Conservation (phyloP, 352 stramenopile genomes). For the Pythium apleroticum region DNA sequence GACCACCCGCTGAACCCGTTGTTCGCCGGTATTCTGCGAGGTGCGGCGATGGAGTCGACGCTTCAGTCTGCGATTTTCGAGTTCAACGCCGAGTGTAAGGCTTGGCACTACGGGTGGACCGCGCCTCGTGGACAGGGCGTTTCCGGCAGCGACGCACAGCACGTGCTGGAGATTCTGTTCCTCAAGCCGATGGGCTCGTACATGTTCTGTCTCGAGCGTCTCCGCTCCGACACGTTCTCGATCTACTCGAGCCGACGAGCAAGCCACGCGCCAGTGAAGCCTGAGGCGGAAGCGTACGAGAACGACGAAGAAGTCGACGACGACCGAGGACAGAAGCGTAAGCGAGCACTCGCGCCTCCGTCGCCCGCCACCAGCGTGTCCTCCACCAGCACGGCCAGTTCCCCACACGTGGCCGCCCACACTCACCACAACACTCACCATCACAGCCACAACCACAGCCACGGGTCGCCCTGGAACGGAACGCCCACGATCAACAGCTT, state of each 20-base stretch:
- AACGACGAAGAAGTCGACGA: constrained; percentile 42
- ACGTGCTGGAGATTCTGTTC: constrained; percentile 79
- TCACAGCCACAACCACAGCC: constrained; percentile 8
- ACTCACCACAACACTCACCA: constrained; percentile 5
- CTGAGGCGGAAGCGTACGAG: constrained; percentile 57
- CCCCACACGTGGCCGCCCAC: constrained; percentile 3
- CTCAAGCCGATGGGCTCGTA: constrained; percentile 85
- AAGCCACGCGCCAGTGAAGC: constrained; percentile 53
- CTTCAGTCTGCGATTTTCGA: constrained; percentile 84
- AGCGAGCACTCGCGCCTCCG: constrained; percentile 40
- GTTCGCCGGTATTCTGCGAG: constrained; percentile 70
- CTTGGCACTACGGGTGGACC: constrained; percentile 89
- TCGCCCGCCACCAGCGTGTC: constrained; percentile 31
- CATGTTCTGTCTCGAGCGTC: constrained; percentile 76
- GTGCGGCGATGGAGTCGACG: constrained; percentile 75
- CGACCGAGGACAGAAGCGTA: constrained; percentile 57
- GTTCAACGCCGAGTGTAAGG: constrained; percentile 88
- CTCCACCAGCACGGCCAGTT: constrained; percentile 1
- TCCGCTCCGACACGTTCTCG: constrained; percentile 74
- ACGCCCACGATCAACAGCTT: background rate
- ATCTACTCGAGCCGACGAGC: constrained; percentile 80
- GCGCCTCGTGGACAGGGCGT: constrained; percentile 71
- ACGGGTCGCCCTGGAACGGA: constrained; percentile 20
- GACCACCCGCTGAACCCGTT: constrained; percentile 77
- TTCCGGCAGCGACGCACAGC: constrained; percentile 73